Base-by-base conservation (phyloP, 345 rosid genomes). In the Linum lewisii region DNA sequence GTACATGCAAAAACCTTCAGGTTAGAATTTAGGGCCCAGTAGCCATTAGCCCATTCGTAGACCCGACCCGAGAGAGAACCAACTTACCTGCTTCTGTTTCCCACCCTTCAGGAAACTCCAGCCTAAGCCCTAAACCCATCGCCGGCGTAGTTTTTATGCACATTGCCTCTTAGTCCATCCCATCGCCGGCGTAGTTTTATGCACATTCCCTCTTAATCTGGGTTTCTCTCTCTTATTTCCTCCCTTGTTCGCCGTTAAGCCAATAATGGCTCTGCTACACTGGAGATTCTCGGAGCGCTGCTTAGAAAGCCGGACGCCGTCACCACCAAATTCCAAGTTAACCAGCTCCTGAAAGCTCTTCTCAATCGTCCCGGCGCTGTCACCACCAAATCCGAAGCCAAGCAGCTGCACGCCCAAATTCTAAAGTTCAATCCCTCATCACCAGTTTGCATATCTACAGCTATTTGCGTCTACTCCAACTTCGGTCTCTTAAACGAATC, bases 341-440 rank as follows among this genome's bases (percentile, higher is more conserved):
- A 42, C 9, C 47, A 42, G 47, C 51, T 73, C 34, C 67, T 83
- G 59, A 73, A 64, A 66, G 68, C 67, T 59, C 62, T 82, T 7
- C 73, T 85, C 22, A 67, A 51, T 60, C 67, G 66, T 26, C 80
- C 88, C 0, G 21, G 26, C 20, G 53, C 63, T 21, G 62, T 83
- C 61, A 70, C 25, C 61, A 65, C 89, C 56, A 74, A 65, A 49
- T 59, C 21, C 60, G 80, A 81, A 68, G 94, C 82, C 1, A 81
- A 81, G 63, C 89, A 85, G 70, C 76, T 85, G 51, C 95, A 87
- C 66, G 91, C 87, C 50, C 84, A 87, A 51, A 63, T 87, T 58
- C 60, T 90, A 69, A 81, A 79, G 77, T 68, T 73, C 51, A 58
- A 61, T 7, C 76, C 81, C 13, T 61, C 65, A 51, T 74, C 81